Conservation (phyloP, 2,329 filamentous ascomycete species). For the Aspergillus pseudonomiae region DNA sequence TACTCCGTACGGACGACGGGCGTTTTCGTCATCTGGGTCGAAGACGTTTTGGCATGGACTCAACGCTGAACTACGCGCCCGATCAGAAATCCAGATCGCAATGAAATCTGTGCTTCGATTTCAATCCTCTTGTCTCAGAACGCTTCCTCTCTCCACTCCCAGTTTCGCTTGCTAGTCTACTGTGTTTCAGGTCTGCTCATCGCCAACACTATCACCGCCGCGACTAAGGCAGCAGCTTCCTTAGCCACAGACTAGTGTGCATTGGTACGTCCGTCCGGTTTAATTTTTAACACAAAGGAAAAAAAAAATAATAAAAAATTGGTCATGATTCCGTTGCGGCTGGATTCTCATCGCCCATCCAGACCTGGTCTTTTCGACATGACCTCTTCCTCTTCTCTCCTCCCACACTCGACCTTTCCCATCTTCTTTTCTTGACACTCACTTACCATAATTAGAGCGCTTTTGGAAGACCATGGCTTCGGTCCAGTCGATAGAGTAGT, state of each 20-base stretch:
- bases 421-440: not conserved
- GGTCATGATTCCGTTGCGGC: conserved; percentile 8
- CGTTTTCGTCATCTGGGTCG: not conserved
- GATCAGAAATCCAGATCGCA: not conserved
- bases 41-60: not conserved
- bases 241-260: conserved; percentile 19
- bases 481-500: not conserved
- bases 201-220: conserved; percentile 11
- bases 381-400: not conserved
- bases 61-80: not conserved
- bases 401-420: not conserved
- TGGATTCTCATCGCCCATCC: conserved; percentile 8
- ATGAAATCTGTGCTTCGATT: not conserved
- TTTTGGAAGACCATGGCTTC: not conserved
- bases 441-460: not conserved
- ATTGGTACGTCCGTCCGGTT: conserved; percentile 20
- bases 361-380: not conserved
- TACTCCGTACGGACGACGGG: not conserved
- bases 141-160: conserved; percentile 7
- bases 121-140: not conserved
- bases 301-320: conserved; percentile 8
- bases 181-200: conserved; percentile 19
- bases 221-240: conserved; percentile 11
- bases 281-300: conserved; percentile 22
- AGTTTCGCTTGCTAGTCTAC: conserved; percentile 9